phyloP scores from a whole-genome alignment of 768 basidiomycete species.

The Butyriboletus loyo region DNA sequence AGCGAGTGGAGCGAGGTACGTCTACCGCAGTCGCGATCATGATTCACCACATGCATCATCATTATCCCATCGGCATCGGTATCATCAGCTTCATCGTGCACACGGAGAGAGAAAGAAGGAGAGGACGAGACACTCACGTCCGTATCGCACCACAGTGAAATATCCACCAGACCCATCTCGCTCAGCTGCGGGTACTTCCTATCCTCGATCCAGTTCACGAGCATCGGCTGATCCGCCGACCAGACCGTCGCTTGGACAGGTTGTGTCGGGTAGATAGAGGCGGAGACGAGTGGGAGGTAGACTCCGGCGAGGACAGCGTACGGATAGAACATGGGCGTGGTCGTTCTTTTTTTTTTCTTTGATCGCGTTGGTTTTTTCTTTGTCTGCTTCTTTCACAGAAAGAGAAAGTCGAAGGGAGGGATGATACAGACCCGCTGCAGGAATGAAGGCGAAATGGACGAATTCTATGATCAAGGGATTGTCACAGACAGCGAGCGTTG shows the following conservation, averaged over 20 bases:
- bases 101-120: neutral
- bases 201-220: conserved; percentile 53
- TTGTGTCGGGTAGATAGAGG: conserved; percentile 48
- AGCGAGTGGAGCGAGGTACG: conserved; percentile 42
- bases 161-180: conserved; percentile 41
- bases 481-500: neutral
- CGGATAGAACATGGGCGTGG: conserved; percentile 6
- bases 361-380: neutral
- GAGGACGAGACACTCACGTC: conserved; percentile 31
- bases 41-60: conserved; percentile 7
- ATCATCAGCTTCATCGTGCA: conserved; percentile 1
- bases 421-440: conserved; percentile 30
- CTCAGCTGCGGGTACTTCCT: conserved; percentile 37
- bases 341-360: neutral
- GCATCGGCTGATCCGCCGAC: conserved; percentile 39
- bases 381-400: neutral
- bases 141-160: conserved; percentile 45
- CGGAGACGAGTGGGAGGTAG: conserved; percentile 19
- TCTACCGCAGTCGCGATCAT: conserved; percentile 21
- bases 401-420: neutral
- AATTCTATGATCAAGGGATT: neutral
- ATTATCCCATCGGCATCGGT: neutral
- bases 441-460: conserved; percentile 1
- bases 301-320: neutral
- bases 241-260: conserved; percentile 47